Base-by-base conservation (phyloP, 2,329 filamentous ascomycete species). In the Didymella segeticola region DNA sequence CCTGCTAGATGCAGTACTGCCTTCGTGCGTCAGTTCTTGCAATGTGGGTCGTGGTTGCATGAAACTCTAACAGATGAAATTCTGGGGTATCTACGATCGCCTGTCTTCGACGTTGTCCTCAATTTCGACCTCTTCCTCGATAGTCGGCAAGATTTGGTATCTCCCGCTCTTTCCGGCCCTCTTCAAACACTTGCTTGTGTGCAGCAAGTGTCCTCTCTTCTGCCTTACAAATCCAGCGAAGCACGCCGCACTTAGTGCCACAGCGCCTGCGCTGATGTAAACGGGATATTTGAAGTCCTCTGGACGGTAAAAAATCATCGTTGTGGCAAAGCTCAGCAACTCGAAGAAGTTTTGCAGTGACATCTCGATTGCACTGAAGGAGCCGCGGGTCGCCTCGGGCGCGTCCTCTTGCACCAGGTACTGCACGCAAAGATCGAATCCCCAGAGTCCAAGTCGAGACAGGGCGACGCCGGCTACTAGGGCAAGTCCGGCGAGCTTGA, bases 341-440 rank as follows among this genome's bases (percentile, higher is more conserved):
- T 92, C 89, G 56, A 90, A 91, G 0, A 83, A 60, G 56, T 86
- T 91, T 68, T 92, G 89, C 31, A 86, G 79, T 0, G 85, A 81
- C 8, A 86, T 82, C 69, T 93, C 89, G 7, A 85, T 81, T 0
- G 87, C 78, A 0, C 88, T 91, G 61, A 93, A 92, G 0, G 80
- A 76, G 1, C 87, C 89, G n/a, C 89, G 83, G 8, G 60, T 54
- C 0, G 58, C 31, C 39, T 74, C 70, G 0, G 67, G 64, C 1
- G 77, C 76, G 19, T 78, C 75, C 54, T 79, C 78, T 61, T 81
- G 79, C 1, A 81, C 71, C 0, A 81, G 72, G 27, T 74, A 72
- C 53, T 81, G 79, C 1, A 77, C 78, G 47, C 69, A 74, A 4
- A 81, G 71, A 60, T 81, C 79, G 53, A 79, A 81, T 0, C 78